These are phyloP conservation scores for Penicillium alfredii DNA, from an alignment of 495 filamentous ascomycete genomes.

Conservation along the genomic window DNA sequence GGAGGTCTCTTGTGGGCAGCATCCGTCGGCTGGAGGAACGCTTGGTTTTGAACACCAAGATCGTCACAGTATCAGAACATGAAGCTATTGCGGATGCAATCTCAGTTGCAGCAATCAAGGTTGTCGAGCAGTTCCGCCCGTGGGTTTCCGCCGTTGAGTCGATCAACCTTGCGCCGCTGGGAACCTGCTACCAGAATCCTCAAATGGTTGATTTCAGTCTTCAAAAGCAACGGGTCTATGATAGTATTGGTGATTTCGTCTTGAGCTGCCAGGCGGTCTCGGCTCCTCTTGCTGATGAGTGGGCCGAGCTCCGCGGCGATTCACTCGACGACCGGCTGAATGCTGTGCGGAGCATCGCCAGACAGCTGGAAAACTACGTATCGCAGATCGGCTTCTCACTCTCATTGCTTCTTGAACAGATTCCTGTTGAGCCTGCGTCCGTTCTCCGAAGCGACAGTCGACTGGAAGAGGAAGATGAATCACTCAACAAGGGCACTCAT, in stretches of 20 bases:
- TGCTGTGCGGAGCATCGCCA: constrained; percentile 64
- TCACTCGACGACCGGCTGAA: constrained; percentile 85
- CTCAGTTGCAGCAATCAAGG: constrained; percentile 65
- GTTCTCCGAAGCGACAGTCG: constrained; percentile 32
- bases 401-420: constrained; percentile 77
- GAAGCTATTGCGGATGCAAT: constrained; percentile 67
- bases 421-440: constrained; percentile 41
- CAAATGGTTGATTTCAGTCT: constrained; percentile 80
- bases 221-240: constrained; percentile 89
- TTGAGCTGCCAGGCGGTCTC: constrained; percentile 81
- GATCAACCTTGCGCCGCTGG: constrained; percentile 71
- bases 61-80: constrained; percentile 65
- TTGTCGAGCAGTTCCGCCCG: constrained; percentile 78
- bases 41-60: constrained; percentile 67
- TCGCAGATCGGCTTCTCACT: constrained; percentile 84
- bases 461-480: constrained; percentile 28
- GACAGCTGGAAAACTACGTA: constrained; percentile 77
- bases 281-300: constrained; percentile 87
- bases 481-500: constrained; percentile 19
- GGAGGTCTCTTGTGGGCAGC: constrained; percentile 69
- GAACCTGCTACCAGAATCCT: constrained; percentile 70
- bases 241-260: constrained; percentile 83
- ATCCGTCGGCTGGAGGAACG: constrained; percentile 83
- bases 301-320: constrained; percentile 85
- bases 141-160: constrained; percentile 86